Evolutionary conservation across 352 stramenopile genomes (phyloP).

Genomic region (Sclerospora graminicola): DNA sequence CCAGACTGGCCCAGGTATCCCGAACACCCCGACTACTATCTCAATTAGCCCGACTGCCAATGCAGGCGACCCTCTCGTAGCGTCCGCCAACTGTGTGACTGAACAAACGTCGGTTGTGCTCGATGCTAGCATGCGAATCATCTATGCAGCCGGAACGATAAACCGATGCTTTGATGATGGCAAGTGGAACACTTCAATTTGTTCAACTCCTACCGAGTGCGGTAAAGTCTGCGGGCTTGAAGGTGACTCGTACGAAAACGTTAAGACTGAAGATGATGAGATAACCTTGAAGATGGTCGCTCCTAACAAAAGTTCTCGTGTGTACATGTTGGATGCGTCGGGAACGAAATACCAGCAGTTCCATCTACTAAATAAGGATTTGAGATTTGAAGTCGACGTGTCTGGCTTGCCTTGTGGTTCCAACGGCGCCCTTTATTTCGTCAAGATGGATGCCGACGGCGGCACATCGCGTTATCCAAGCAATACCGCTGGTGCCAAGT

Average conservation of each 20-base stretch:
- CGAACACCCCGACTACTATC: neutral
- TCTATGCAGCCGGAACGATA: constrained; percentile 34
- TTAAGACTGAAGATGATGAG: constrained; percentile 15
- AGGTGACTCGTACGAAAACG: constrained; percentile 36
- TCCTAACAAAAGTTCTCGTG: constrained; percentile 38
- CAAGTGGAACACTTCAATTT: too few species aligned
- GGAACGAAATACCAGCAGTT: constrained; percentile 29
- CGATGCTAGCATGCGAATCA: constrained; percentile 51
- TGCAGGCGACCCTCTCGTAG: too few species aligned
- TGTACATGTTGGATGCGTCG: constrained; percentile 32
- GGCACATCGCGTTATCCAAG: too few species aligned
- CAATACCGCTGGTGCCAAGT: too few species aligned
- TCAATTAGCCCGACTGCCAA: too few species aligned
- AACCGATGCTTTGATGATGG: constrained; percentile 49
- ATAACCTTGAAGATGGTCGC: constrained; percentile 40
- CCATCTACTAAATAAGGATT: constrained; percentile 53
- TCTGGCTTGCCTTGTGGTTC: too few species aligned
- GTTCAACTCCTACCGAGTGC: constrained; percentile 31
- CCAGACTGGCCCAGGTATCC: too few species aligned
- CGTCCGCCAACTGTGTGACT: neutral
- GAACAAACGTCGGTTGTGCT: constrained; percentile 37
- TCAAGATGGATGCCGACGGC: too few species aligned
- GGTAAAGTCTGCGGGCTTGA: constrained; percentile 35
- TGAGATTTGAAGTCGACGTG: constrained; percentile 54
- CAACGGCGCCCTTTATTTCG: too few species aligned